Base-by-base conservation (phyloP, 148 eudicot genomes). In the Diospyros kaki region DNA sequence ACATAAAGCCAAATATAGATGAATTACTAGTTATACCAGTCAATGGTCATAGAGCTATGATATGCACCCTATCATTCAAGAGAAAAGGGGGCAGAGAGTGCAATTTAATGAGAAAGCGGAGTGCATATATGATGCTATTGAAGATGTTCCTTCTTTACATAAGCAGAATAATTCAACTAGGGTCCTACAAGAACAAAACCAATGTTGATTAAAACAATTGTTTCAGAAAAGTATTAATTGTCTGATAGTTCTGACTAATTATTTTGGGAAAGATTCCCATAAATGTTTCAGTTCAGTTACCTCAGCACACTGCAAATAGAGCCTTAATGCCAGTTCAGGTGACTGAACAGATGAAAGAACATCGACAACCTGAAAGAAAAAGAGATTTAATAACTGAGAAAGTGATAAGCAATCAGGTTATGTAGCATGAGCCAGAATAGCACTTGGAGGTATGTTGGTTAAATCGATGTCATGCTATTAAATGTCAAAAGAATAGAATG, bases 301-400 rank as follows among this genome's bases (percentile, higher is more conserved):
- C 97, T 95, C 99, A 64, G 99, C 99, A 86, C 97, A 90, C 75
- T 86, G 99, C 90, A 96, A 89, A 80, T 93, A 92, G 68, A 95
- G 86, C 88, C 98, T 84, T 80, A 96, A 82, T 73, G 97, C 97
- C 80, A 93, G 78, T 81, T 93, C 99, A 72, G 99, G 90, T 72
- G 93, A 88, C 58, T 93, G 97, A 81, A 86, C 92, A 56, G 45
- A 79, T 77, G 90, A 86, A 75, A 96, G 94, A 69, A 93, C 82
- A 82, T 96, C 98, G 58, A 96, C 81, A 72, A 80, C 86, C 98
- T 95, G 94, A 80, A 78, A 86, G 60, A 64, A 78, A 41, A 44
- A 55, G 5, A 42, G 42, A 28, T 28, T 28, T 28, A 28, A 11
- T 54, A 14, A 38, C 46, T 52, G 39, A 59, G 2, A 70, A 58